Evolutionary conservation across 2,329 filamentous ascomycete genomes (phyloP).

Genomic region (Teratosphaeria zuluensis): DNA sequence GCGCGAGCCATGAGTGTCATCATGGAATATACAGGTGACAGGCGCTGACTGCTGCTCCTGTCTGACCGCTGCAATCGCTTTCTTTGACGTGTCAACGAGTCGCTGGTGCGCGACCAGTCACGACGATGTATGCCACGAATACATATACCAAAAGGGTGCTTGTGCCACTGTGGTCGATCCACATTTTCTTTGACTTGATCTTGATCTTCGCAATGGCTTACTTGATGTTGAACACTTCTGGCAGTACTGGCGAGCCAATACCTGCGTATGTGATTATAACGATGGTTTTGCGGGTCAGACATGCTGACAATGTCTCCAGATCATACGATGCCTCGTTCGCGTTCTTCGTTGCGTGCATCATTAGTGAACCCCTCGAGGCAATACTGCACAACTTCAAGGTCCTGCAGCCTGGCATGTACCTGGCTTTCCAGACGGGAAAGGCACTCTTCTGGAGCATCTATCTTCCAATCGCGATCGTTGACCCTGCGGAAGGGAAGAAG

Average conservation of each 20-base stretch:
- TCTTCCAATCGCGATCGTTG: not conserved
- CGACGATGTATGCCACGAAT: not conserved
- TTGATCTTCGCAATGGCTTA: not conserved
- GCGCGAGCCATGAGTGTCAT: not conserved
- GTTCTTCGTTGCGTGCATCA: not conserved
- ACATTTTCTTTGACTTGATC: not conserved
- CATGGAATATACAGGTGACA: not conserved
- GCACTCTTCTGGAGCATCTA: not conserved
- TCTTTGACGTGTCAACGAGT: not conserved
- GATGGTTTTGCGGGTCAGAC: not conserved
- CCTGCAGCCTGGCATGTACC: not conserved
- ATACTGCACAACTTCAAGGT: not conserved
- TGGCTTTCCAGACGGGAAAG: not conserved
- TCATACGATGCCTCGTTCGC: not conserved
- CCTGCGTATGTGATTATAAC: not conserved
- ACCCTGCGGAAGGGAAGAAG: not conserved
- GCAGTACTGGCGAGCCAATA: not conserved
- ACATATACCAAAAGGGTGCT: not conserved
- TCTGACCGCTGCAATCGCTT: not conserved
- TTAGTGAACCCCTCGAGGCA: not conserved
- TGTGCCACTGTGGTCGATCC: not conserved
- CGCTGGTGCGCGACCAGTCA: not conserved
- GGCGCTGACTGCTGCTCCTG: not conserved
- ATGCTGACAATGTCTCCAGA: not conserved
- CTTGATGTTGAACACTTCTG: not conserved